These are phyloP conservation scores for Dicorynia guianensis DNA, from an alignment of 306 rosid genomes.

Conservation along the genomic window DNA sequence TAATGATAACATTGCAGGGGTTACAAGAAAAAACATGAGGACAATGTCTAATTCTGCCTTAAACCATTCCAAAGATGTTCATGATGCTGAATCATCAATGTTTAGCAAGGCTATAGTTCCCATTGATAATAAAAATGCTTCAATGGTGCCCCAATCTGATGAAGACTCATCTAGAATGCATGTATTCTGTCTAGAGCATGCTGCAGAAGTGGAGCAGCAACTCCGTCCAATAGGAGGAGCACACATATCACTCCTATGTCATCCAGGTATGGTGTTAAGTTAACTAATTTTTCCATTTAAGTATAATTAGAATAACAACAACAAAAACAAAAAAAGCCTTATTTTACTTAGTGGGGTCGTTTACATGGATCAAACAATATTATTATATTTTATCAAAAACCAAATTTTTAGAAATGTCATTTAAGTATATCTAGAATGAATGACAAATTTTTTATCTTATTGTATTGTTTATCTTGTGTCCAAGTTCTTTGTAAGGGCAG, in stretches of 20 bases:
- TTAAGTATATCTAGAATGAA: slow-evolving; percentile 3
- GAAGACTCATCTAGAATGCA: slow-evolving; percentile 82
- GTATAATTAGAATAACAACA: slow-evolving; percentile 10
- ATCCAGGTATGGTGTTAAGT: slow-evolving; percentile 65
- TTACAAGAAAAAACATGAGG: slow-evolving; percentile 40
- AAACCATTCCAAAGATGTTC: slow-evolving; percentile 47
- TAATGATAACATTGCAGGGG: slow-evolving; percentile 49
- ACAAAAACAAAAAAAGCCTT: too few species aligned
- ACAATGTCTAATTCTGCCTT: slow-evolving; percentile 31
- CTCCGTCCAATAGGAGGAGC: slow-evolving; percentile 81
- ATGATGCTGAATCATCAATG: slow-evolving; percentile 50
- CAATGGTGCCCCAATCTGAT: slow-evolving; percentile 57
- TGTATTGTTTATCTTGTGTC: slow-evolving; percentile 14
- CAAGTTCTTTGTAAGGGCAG: slow-evolving; percentile 12
- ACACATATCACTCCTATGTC: slow-evolving; percentile 70
- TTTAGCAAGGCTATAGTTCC: slow-evolving; percentile 48
- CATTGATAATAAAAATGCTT: slow-evolving; percentile 41
- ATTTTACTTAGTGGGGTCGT: too few species aligned
- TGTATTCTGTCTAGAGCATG: slow-evolving; percentile 88
- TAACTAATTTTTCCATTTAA: background rate
- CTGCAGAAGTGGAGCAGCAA: slow-evolving; percentile 75
- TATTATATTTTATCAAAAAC: too few species aligned
- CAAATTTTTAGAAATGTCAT: too few species aligned
- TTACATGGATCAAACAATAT: too few species aligned
- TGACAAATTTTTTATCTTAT: background rate